A percentile compares a stretch with the other conserved stretches of the same genome.
These are phyloP conservation scores for Boletales sp. DNA, from an alignment of 768 basidiomycete species.

Conservation along the genomic window DNA sequence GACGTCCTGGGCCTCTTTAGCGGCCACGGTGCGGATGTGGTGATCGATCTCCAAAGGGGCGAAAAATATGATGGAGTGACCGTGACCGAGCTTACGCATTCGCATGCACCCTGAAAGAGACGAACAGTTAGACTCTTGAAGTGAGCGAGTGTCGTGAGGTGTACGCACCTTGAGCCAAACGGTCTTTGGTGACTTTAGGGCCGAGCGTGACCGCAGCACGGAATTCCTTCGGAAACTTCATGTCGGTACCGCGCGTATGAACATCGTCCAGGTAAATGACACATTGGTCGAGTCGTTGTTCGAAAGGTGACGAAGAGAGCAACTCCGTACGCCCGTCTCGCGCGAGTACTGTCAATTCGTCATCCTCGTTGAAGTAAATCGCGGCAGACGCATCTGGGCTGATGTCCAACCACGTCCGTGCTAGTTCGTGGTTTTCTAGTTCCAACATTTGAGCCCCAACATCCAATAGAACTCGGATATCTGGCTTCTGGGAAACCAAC, in stretches of 20 bases:
- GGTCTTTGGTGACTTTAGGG: slow-evolving; percentile 36
- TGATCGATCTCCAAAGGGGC: slow-evolving; percentile 40
- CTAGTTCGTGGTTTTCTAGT: slow-evolving; percentile 41
- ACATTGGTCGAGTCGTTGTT: slow-evolving; percentile 33
- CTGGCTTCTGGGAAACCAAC: slow-evolving; percentile 34
- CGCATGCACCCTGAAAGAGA: slow-evolving; percentile 47
- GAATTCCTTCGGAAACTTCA: slow-evolving; percentile 31
- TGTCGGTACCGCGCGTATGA: slow-evolving; percentile 39
- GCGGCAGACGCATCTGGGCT: slow-evolving; percentile 21
- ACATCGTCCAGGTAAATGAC: slow-evolving; percentile 39
- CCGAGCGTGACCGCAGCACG: slow-evolving; percentile 39
- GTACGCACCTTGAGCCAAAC: slow-evolving; percentile 31
- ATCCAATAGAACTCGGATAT: slow-evolving; percentile 48
- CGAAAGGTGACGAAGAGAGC: slow-evolving; percentile 31
- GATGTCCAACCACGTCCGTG: slow-evolving; percentile 36
- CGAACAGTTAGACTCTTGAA: neutral
- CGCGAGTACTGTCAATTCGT: slow-evolving; percentile 32
- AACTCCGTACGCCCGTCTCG: slow-evolving; percentile 28
- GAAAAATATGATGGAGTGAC: slow-evolving; percentile 48
- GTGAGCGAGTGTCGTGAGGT: neutral
- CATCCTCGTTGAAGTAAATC: slow-evolving; percentile 31
- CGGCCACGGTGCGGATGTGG: slow-evolving; percentile 29
- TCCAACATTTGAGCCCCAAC: slow-evolving; percentile 58
- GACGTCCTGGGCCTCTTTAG: neutral
- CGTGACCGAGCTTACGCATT: slow-evolving; percentile 46